Conservation (phyloP, 73 alveolate species). For the Stentor coeruleus region DNA sequence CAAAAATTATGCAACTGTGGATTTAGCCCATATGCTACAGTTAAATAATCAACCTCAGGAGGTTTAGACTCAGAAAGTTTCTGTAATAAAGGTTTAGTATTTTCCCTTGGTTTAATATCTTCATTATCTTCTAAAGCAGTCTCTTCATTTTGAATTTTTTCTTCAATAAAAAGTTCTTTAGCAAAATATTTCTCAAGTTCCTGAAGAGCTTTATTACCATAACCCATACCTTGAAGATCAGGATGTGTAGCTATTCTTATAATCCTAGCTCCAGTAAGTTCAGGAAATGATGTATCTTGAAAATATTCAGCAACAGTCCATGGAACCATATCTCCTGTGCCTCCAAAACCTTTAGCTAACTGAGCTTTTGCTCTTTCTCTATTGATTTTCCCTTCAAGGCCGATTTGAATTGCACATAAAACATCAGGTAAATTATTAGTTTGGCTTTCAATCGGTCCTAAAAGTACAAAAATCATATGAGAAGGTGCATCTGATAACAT, state of each 20-base stretch:
- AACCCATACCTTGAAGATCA: slow-evolving; percentile 95
- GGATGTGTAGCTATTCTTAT: slow-evolving; percentile 99
- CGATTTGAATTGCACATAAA: slow-evolving; percentile 96
- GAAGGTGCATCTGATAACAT: slow-evolving; percentile 99
- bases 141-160: slow-evolving; percentile 31
- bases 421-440: slow-evolving; percentile 92
- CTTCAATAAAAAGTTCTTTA: slow-evolving; percentile 60
- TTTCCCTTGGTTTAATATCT: slow-evolving; percentile 53
- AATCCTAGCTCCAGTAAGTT: slow-evolving; percentile 93
- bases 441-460: slow-evolving; percentile 74
- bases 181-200: slow-evolving; percentile 79
- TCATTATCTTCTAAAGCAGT: slow-evolving; percentile 34
- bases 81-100: slow-evolving; percentile 83
- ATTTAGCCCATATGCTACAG: slow-evolving; percentile 93
- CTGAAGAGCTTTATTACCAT: slow-evolving; percentile 88
- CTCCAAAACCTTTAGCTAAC: slow-evolving; percentile 74
- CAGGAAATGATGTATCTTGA: slow-evolving; percentile 90
- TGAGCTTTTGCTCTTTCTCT: slow-evolving; percentile 69
- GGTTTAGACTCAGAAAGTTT: slow-evolving; percentile 88
- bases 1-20: slow-evolving; percentile 92
- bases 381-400: slow-evolving; percentile 79
- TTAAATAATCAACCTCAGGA: slow-evolving; percentile 81
- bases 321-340: slow-evolving; percentile 96
- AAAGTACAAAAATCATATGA: slow-evolving; percentile 94
- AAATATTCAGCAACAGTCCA: slow-evolving; percentile 99